Conservation (phyloP, 2,329 filamentous ascomycete genomes). For the Rutstroemia sp. region DNA sequence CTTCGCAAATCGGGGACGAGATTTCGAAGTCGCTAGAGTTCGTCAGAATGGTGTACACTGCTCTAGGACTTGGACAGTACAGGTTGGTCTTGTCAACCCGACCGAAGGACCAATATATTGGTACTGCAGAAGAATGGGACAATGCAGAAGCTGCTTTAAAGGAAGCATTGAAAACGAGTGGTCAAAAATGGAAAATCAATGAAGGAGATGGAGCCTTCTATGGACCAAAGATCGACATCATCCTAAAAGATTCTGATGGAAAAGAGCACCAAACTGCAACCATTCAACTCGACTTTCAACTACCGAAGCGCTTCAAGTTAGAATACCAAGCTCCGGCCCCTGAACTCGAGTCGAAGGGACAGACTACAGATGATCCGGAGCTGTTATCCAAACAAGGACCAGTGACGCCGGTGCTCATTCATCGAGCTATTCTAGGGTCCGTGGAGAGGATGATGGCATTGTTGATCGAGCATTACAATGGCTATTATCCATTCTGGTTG, state of each 20-base stretch:
- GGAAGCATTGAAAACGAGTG: slow-evolving; percentile 53
- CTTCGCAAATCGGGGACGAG: slow-evolving; percentile 65
- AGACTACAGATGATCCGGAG: slow-evolving; percentile 41
- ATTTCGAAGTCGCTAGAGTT: slow-evolving; percentile 69
- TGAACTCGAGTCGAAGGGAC: slow-evolving; percentile 47
- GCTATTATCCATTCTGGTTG: slow-evolving; percentile 82
- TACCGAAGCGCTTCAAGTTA: slow-evolving; percentile 74
- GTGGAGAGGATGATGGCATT: slow-evolving; percentile 80
- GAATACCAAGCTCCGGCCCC: slow-evolving; percentile 65
- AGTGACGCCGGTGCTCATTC: slow-evolving; percentile 71
- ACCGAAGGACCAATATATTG: slow-evolving; percentile 70
- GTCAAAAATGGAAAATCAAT: slow-evolving; percentile 65
- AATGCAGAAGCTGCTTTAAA: slow-evolving; percentile 60
- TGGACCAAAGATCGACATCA: slow-evolving; percentile 85
- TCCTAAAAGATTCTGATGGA: slow-evolving; percentile 69
- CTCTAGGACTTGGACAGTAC: slow-evolving; percentile 65
- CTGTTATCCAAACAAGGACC: slow-evolving; percentile 46
- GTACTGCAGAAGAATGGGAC: slow-evolving; percentile 61
- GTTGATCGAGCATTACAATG: slow-evolving; percentile 74
- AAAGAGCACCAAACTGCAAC: slow-evolving; percentile 88
- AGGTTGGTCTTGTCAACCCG: slow-evolving; percentile 72
- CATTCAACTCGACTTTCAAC: slow-evolving; percentile 83
- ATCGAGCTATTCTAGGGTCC: slow-evolving; percentile 77
- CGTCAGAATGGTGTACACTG: slow-evolving; percentile 62
- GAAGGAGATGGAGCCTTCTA: slow-evolving; percentile 85